Base-by-base conservation (phyloP, 306 rosid species). In the Pterocarpus santalinus region DNA sequence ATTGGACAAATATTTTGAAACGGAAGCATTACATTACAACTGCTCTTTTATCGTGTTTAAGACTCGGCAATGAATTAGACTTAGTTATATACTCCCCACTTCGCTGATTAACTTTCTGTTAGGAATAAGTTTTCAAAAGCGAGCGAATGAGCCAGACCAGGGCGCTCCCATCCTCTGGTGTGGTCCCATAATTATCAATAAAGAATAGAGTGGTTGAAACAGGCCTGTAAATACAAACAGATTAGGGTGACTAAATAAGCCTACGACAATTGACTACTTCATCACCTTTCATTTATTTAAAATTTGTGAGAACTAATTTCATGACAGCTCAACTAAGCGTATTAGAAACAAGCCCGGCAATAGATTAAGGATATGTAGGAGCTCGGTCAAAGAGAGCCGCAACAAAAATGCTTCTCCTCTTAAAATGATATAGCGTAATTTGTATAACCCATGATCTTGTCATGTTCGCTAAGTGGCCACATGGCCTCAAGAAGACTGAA, bases 31-130 rank as follows among this genome's bases (percentile, higher is more conserved):
- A n/a, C n/a, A n/a, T n/a, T 34, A 34, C 52, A 62, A 78, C 67
- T 79, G 44, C 44, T 55, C 49, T 33, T 72, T 74, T 36, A 64
- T 72, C 43, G 62, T 56, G 75, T 82, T 60, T 69, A 82, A 46
- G 88, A 89, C 87, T 85, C n/a, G 86, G 86, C 76, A 81, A 85
- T 4, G 65, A 56, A 12, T 32, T 73, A 65, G 90, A 85, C 86
- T 51, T 28, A 3, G 82, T 81, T 80, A 75, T 43, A 68, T 55
- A 62, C 63, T 16, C 47, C 51, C 38, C 2, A 69, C 65, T 86
- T 75, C 66, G 81, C 36, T 30, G 46, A 80, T 7, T 41, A 76
- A 34, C 65, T 76, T 13, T 11, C 49, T 56, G 46, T 44, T 65
- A n/a, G 71, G 72, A 76, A 72, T 72, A 55, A 28, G 30, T 51